Base-by-base conservation (phyloP, 2,329 filamentous ascomycete genomes). In the Diplocarpon mali region DNA sequence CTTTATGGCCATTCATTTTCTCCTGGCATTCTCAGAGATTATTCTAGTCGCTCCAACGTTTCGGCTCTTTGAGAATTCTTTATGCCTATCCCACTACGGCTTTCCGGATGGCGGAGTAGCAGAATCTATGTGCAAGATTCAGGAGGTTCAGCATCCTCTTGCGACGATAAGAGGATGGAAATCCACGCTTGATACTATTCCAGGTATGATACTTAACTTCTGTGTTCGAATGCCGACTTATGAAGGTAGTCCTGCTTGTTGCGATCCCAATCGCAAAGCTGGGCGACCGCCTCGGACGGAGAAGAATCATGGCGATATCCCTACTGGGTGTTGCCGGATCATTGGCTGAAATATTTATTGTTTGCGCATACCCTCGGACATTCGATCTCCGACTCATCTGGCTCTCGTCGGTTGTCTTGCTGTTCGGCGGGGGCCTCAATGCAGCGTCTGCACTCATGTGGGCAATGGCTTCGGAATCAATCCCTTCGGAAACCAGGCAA, bases 101-200 rank as follows among this genome's bases (percentile, higher is more conserved):
- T 57, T 59, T 44, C 56, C 56, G 1, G 37, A 28, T 1, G 47
- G 40, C 15, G 52, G 46, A 14, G 43, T 57, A 2, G 15, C 51
- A 7, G 52, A 56, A 30, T 42, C 45, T 2, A 15, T 53, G 17
- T 61, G 59, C 40, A 60, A 58, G 36, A 53, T 57, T 5, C 48
- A 50, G 3, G 53, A 58, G 15, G 52, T 61, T 39, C 58, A 60
- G 28, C 31, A 42, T 6, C 51, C 54, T 1, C 34, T 61, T 16
- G 57, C 58, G 14, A 57, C 52, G 12, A 53, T 60, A 14, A 49
- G 59, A 47, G 57, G 58, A 1, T 61, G 58, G 58, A 61, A 61
- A 35, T 53, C 51, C 13, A 50, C 46, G 31, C 59, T 57, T 43
- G 57, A 60, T 52, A 55, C 55, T 24, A 45, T 60, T 35, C 55